These are phyloP conservation scores for Clitoria ternatea DNA, from an alignment of 306 rosid genomes.

Conservation along the genomic window DNA sequence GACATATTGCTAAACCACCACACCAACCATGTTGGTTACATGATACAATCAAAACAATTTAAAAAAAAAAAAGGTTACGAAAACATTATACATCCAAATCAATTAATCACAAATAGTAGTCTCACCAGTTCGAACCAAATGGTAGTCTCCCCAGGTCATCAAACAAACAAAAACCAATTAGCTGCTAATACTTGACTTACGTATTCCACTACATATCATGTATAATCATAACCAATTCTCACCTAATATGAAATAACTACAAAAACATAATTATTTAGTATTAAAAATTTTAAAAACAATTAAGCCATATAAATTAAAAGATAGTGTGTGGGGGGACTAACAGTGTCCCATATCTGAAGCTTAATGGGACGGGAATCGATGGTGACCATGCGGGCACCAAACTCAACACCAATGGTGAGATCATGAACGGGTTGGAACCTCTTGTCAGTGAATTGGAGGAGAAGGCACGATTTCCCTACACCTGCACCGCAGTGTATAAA, in stretches of 20 bases:
- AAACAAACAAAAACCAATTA: no score
- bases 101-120: background rate
- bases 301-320: background rate
- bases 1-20: no score
- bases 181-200: no score
- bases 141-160: no score
- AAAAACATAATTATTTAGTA: background rate
- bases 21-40: no score
- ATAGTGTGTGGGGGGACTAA: conserved; percentile 24
- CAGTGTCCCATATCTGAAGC: conserved; percentile 99
- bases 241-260: background rate
- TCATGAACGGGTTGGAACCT: conserved; percentile 98
- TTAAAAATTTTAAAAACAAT: background rate
- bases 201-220: no score
- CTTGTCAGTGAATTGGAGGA: conserved; percentile 93
- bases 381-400: conserved; percentile 96
- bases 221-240: conserved; percentile 2
- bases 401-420: conserved; percentile 95
- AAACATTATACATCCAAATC: background rate
- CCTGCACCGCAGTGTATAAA: conserved; percentile 44
- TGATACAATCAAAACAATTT: background rate
- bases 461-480: conserved; percentile 93
- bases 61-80: background rate
- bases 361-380: conserved; percentile 74
- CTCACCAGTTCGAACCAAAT: no score